Evolutionary conservation across 441 rosid genomes (phyloP).

Genomic region (Eruca vesicaria): DNA sequence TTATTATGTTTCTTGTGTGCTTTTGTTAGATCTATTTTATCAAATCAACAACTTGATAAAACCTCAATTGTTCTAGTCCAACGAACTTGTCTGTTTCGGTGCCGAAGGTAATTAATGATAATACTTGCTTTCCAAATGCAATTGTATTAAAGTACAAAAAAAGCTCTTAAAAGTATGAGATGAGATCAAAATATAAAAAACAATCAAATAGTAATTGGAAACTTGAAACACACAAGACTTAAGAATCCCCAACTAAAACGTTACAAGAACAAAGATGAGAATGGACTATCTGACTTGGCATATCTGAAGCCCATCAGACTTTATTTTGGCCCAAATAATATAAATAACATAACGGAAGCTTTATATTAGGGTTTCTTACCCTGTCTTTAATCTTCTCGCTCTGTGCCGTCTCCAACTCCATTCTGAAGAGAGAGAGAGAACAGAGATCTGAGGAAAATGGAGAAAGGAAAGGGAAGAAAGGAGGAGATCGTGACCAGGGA

Average conservation of each 20-base stretch:
- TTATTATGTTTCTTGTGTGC: neutral
- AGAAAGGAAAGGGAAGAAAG: constrained; percentile 50
- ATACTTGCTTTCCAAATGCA: neutral
- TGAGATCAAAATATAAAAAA: too few species aligned
- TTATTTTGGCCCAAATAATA: neutral
- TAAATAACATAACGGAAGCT: neutral
- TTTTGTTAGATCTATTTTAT: neutral
- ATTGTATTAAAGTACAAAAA: too few species aligned
- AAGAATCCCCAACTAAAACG: too few species aligned
- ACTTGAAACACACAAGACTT: too few species aligned
- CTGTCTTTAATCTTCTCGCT: neutral
- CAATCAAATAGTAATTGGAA: too few species aligned
- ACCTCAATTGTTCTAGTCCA: neutral
- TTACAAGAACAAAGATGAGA: too few species aligned
- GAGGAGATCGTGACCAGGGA: constrained; percentile 79
- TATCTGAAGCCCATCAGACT: neutral
- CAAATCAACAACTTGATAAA: neutral
- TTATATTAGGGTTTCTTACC: constrained; percentile 15
- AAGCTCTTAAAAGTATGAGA: too few species aligned
- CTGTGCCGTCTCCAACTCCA: constrained; percentile 29
- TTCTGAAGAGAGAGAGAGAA: constrained; percentile 37
- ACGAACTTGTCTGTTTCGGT: neutral
- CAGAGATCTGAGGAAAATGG: constrained; percentile 53
- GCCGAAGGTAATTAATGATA: neutral
- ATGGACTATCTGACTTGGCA: too few species aligned